phyloP scores from a whole-genome alignment of 306 rosid species.

The Dalbergia cochinchinensis region DNA sequence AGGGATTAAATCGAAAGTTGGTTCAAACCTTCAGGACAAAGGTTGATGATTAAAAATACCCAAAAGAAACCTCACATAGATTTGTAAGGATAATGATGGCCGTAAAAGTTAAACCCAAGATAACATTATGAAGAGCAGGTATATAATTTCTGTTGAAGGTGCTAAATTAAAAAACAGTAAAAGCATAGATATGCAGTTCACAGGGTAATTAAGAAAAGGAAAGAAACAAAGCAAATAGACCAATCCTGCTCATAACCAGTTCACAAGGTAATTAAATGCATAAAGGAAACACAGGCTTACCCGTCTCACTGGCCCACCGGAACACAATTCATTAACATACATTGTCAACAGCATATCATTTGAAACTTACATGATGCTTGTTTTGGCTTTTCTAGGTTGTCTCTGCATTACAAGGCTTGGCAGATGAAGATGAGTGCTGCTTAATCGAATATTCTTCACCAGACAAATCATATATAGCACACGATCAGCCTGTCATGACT shows the following conservation, averaged over 20 bases:
- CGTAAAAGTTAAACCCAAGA: background rate
- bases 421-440: slow-evolving; percentile 35
- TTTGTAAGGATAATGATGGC: background rate
- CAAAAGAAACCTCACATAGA: background rate
- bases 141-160: slow-evolving; percentile 9
- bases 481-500: background rate
- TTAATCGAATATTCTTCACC: slow-evolving; percentile 38
- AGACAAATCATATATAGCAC: slow-evolving; percentile 25
- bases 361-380: slow-evolving; percentile 21
- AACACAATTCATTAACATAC: background rate
- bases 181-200: slow-evolving; percentile 7
- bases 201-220: too few relatives aligned
- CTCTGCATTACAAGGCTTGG: slow-evolving; percentile 54
- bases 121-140: background rate
- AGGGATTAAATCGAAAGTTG: background rate
- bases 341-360: slow-evolving; percentile 25
- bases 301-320: background rate
- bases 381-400: slow-evolving; percentile 51
- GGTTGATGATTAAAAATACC: background rate
- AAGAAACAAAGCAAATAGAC: background rate
- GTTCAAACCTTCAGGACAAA: background rate
- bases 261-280: background rate
- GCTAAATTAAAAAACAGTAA: background rate
- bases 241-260: background rate
- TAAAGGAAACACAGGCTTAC: background rate